phyloP scores from a whole-genome alignment of 352 stramenopile species.

The Phytophthora capsici region DNA sequence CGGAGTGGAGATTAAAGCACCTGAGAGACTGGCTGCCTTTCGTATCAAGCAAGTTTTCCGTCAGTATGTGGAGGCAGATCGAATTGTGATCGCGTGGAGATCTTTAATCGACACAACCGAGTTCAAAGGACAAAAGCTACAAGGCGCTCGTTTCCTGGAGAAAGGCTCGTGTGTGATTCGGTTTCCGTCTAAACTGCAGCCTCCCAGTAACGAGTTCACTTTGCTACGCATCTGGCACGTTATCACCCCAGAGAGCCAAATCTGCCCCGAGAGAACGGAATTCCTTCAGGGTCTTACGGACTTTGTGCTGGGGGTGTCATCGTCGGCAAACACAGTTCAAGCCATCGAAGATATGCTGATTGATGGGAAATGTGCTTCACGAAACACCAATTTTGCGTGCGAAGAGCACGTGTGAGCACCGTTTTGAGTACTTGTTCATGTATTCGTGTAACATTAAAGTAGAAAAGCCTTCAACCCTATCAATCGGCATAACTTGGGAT shows the following conservation, averaged over 20 bases:
- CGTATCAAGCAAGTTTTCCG: conserved; percentile 63
- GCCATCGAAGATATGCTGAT: conserved; percentile 61
- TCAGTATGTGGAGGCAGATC: conserved; percentile 58
- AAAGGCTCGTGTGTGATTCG: conserved; percentile 65
- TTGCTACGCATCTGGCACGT: conserved; percentile 52
- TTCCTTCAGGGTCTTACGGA: conserved; percentile 45
- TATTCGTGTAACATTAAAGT: too few species aligned
- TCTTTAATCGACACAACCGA: conserved; percentile 61
- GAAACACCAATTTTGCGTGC: neutral
- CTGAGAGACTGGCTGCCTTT: conserved; percentile 54
- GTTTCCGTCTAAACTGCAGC: conserved; percentile 25
- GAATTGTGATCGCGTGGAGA: conserved; percentile 64
- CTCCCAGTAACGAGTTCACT: conserved; percentile 24
- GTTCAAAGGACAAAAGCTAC: conserved; percentile 52
- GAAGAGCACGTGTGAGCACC: conserved; percentile 7
- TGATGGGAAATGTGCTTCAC: conserved; percentile 12
- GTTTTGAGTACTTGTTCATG: too few species aligned
- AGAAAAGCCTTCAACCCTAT: too few species aligned
- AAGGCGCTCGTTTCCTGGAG: conserved; percentile 57
- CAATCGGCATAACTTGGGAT: too few species aligned
- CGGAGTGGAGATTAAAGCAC: conserved; percentile 53
- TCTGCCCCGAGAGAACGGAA: conserved; percentile 9
- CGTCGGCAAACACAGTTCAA: conserved; percentile 41
- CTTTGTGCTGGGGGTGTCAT: conserved; percentile 45
- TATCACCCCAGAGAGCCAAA: conserved; percentile 43